phyloP scores from a whole-genome alignment of 129 eudicot genomes.

The Flaveria sonorensis region DNA sequence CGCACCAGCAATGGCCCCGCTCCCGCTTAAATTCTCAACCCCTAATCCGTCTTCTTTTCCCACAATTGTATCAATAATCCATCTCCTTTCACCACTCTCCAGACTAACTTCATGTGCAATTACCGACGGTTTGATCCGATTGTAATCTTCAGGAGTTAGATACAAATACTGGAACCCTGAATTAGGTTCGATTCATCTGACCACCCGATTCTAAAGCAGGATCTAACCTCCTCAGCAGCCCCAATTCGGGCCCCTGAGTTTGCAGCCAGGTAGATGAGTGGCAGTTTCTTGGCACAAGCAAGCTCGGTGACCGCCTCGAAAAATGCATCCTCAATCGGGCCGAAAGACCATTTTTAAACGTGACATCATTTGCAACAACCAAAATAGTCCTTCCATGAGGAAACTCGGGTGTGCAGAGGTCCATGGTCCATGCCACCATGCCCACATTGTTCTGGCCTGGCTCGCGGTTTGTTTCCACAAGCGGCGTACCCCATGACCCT shows the following conservation, averaged over 20 bases:
- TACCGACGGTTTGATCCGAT: slow-evolving; percentile 61
- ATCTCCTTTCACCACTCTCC: slow-evolving; percentile 68
- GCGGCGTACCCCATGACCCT: slow-evolving; percentile 84
- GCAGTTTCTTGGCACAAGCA: slow-evolving; percentile 78
- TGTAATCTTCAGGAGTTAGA: slow-evolving; percentile 79
- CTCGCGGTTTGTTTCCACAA: slow-evolving; percentile 60
- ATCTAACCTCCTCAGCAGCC: slow-evolving; percentile 90
- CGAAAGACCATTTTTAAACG: slow-evolving; percentile 89
- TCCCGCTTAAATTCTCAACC: slow-evolving; percentile 90
- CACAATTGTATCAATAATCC: slow-evolving; percentile 83
- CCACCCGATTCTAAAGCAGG: slow-evolving; percentile 97
- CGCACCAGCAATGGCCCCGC: slow-evolving; percentile 98
- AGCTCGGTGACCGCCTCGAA: slow-evolving; percentile 88
- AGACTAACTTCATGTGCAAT: slow-evolving; percentile 80
- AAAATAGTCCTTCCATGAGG: slow-evolving; percentile 79
- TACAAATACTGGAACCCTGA: slow-evolving; percentile 90
- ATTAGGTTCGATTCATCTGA: slow-evolving; percentile 81
- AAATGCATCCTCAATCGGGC: slow-evolving; percentile 91
- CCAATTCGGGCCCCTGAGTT: slow-evolving; percentile 99
- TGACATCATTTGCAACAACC: slow-evolving; percentile 91
- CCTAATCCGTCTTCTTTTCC: slow-evolving; percentile 98
- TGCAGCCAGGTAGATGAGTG: slow-evolving; percentile 91
- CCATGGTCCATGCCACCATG: slow-evolving; percentile 98
- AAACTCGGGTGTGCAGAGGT: slow-evolving; percentile 94
- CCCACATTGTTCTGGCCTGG: slow-evolving; percentile 90